Evolutionary conservation across 192 early-diverging fungal genomes (phyloP).

Genomic region (Pilaira anomala): DNA sequence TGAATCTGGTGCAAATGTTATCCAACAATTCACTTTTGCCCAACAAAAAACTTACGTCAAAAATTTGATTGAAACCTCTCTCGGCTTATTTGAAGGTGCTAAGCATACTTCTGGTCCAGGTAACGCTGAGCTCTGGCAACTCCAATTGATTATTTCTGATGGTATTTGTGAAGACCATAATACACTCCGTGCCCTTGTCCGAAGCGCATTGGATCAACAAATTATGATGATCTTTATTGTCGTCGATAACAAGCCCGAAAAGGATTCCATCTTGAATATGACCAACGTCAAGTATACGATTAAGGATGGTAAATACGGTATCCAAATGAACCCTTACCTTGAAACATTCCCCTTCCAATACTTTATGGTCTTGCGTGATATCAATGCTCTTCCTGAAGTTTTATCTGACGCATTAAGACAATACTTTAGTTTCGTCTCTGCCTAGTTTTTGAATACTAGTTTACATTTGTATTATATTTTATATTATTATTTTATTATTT

Average conservation of each 20-base stretch:
- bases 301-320: conserved; percentile 54
- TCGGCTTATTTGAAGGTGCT: conserved; percentile 75
- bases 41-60: conserved; percentile 88
- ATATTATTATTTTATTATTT: no score
- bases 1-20: conserved; percentile 85
- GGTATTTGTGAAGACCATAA: conserved; percentile 96
- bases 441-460: conserved; percentile 13
- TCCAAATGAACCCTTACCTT: conserved; percentile 82
- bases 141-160: conserved; percentile 95
- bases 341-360: conserved; percentile 98
- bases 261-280: conserved; percentile 88
- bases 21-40: conserved; percentile 88
- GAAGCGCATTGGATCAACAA: conserved; percentile 76
- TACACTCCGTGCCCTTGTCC: conserved; percentile 76
- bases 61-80: conserved; percentile 81
- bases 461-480: no score
- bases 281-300: conserved; percentile 80
- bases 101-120: conserved; percentile 43
- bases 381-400: conserved; percentile 83
- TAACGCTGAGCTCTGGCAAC: conserved; percentile 88
- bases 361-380: conserved; percentile 88
- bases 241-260: conserved; percentile 78
- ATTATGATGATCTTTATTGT: conserved; percentile 97
- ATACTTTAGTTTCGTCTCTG: conserved; percentile 85
- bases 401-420: conserved; percentile 92